Conservation (phyloP, 768 basidiomycete species). For the Lentinus tigrinus region DNA sequence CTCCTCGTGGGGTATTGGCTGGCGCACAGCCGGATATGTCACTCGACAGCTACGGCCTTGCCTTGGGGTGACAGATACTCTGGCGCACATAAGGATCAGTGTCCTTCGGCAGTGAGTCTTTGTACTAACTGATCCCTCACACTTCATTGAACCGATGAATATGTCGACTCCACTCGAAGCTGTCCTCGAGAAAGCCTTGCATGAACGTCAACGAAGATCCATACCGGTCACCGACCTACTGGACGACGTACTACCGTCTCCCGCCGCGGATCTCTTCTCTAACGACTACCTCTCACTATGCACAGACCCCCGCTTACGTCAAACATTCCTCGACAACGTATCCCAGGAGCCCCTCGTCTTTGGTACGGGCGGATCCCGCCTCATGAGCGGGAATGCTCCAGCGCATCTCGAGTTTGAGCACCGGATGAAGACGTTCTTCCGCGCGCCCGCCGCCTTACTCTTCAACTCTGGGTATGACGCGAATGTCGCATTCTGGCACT, state of each 20-base stretch:
- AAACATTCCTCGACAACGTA: conserved; percentile 32
- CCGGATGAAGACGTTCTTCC: conserved; percentile 38
- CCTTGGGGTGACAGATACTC: too few relatives aligned
- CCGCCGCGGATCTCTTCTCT: conserved; percentile 38
- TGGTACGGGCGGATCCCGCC: conserved; percentile 51
- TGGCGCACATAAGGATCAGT: too few relatives aligned
- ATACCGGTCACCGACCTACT: neutral
- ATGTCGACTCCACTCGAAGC: too few relatives aligned
- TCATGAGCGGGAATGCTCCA: conserved; percentile 43
- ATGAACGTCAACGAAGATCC: too few relatives aligned
- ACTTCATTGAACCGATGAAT: too few relatives aligned
- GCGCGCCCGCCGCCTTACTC: conserved; percentile 42
- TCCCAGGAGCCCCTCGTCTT: conserved; percentile 27
- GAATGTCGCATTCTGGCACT: conserved; percentile 47
- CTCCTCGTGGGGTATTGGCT: too few relatives aligned
- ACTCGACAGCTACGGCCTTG: too few relatives aligned
- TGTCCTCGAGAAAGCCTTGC: too few relatives aligned
- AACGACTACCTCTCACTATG: conserved; percentile 54
- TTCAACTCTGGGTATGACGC: conserved; percentile 57
- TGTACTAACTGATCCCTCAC: too few relatives aligned
- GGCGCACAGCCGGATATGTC: too few relatives aligned
- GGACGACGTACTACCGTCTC: neutral
- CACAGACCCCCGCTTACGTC: conserved; percentile 32
- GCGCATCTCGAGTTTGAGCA: conserved; percentile 41
- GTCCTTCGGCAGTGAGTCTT: too few relatives aligned